Evolutionary conservation across 2,329 filamentous ascomycete species (phyloP).

Genomic region (Penicillium occitanis): DNA sequence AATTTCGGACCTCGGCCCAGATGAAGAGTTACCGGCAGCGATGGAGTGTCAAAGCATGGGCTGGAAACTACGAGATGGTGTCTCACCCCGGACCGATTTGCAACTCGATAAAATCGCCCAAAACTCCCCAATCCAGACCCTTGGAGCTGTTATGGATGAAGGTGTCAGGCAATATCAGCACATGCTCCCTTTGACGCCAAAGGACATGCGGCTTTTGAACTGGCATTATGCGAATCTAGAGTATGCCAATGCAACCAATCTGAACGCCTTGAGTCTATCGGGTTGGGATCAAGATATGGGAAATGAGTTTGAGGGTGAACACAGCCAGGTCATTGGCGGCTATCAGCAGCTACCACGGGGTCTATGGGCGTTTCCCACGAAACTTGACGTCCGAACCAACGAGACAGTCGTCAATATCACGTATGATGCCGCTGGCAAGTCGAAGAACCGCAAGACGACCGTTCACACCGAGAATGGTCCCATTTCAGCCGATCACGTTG

Average conservation of each 20-base stretch:
- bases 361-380: conserved; percentile 71
- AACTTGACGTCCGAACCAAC: conserved; percentile 73
- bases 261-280: conserved; percentile 80
- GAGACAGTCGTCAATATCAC: conserved; percentile 73
- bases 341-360: conserved; percentile 93
- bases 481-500: conserved; percentile 83
- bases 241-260: conserved; percentile 91
- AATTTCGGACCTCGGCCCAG: conserved; percentile 6
- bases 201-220: conserved; percentile 87
- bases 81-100: conserved; percentile 65
- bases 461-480: conserved; percentile 76
- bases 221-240: conserved; percentile 99
- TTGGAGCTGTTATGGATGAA: conserved; percentile 89
- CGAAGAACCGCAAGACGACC: conserved; percentile 51
- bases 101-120: conserved; percentile 67
- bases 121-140: conserved; percentile 63
- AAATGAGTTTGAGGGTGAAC: conserved; percentile 94
- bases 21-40: conserved; percentile 68
- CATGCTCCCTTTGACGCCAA: conserved; percentile 77
- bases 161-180: conserved; percentile 84
- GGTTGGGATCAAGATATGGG: conserved; percentile 97
- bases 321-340: conserved; percentile 89
- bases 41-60: conserved; percentile 78
- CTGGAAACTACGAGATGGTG: conserved; percentile 70
- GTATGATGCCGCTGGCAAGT: conserved; percentile 49